Evolutionary conservation across 805 yeast genomes (phyloP), one percentile per base, ranked within the genome.

Genomic region (Yarrowia bubula): DNA sequence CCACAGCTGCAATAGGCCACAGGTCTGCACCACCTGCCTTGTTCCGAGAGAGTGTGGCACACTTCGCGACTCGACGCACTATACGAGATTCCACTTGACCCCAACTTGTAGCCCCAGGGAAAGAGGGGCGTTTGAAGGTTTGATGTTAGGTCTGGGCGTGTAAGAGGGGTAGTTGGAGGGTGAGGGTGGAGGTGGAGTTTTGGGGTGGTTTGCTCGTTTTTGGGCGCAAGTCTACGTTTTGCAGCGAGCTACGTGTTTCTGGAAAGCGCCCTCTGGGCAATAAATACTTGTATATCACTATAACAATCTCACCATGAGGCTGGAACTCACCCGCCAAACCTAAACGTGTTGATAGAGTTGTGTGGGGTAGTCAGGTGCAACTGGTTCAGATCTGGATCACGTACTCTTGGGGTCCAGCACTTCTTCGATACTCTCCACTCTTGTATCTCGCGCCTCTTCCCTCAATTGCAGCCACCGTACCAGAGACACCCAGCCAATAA

Each of bases 301-400:
- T 22, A 3, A 22, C 28, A 22, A 22, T 22, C 28, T 9, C 38
- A 35, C 7, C 38, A 35, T 35, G 31, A 47, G 53, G 53, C 53
- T 47, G 53, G 39, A 33, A 8, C 35, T 51, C 41, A 50, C 57
- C 58, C 58, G 58, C 58, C 58, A 51, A 51, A 41, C 55, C 43
- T 51, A 51, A n/a, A 50, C 41, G 15, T 28, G 41, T 14, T 17
- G 15, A 37, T 37, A 51, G 55, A 51, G 58, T 51, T 51, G 58
- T 51, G 58, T 51, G 58, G 58, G 58, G 58, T 22, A 51, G 58
- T 51, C 58, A 51, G 32, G 17, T 50, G 53, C 10, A 8, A 22
- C 4, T 22, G 28, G 28, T 22, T 22, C 28, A 22, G 31, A 13
- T 6, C 8, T 33, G 8, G 9, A 11, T 42, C 37, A 46, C 51